Evolutionary conservation across 2,329 filamentous ascomycete species (phyloP).

Genomic region (Calonectria hongkongensis): DNA sequence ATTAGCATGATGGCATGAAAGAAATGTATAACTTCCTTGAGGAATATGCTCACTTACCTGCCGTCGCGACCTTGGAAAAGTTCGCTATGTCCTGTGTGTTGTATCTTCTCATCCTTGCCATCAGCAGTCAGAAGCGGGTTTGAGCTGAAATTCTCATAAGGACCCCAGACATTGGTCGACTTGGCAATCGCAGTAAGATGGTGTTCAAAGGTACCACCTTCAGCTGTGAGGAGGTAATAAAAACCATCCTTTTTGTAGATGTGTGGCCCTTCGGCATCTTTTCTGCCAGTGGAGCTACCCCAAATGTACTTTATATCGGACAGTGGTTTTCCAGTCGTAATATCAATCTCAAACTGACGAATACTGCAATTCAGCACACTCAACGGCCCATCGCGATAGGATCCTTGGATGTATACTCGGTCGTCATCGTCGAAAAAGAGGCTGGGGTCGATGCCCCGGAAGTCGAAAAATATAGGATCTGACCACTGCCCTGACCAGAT

Average conservation of each 20-base stretch:
- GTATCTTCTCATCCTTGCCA: slow-evolving; percentile 5
- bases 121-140: slow-evolving; percentile 5
- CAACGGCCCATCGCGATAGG: slow-evolving; percentile 55
- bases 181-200: slow-evolving; percentile 67
- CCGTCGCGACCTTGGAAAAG: slow-evolving; percentile 23
- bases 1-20: not conserved
- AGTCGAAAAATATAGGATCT: slow-evolving; percentile 32
- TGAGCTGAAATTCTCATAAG: not conserved
- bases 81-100: slow-evolving; percentile 11
- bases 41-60: not conserved
- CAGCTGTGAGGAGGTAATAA: slow-evolving; percentile 70
- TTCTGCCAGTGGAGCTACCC: not conserved
- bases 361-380: slow-evolving; percentile 36
- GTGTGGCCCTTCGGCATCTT: slow-evolving; percentile 61
- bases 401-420: slow-evolving; percentile 54
- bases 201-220: slow-evolving; percentile 66
- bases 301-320: slow-evolving; percentile 48
- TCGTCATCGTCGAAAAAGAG: slow-evolving; percentile 39
- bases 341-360: slow-evolving; percentile 55
- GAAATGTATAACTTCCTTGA: too few relatives aligned
- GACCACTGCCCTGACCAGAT: slow-evolving; percentile 36
- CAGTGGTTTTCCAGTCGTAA: slow-evolving; percentile 57
- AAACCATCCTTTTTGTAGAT: slow-evolving; percentile 64
- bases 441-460: slow-evolving; percentile 53
- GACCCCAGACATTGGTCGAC: slow-evolving; percentile 62